Evolutionary conservation across 2,329 filamentous ascomycete genomes (phyloP).

Genomic region (Fusarium buxicola): DNA sequence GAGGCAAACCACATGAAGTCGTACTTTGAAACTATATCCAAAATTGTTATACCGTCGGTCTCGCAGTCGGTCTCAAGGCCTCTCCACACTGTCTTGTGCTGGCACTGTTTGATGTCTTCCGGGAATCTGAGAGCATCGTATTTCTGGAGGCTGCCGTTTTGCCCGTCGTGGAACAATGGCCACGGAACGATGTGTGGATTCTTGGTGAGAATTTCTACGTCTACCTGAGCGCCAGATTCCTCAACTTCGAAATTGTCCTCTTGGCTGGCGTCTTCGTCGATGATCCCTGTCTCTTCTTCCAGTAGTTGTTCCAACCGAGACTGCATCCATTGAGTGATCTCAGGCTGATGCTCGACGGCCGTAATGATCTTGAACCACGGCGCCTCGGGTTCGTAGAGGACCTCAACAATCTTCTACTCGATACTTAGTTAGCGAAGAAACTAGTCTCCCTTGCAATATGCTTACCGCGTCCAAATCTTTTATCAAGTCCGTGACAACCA

Average conservation of each 20-base stretch:
- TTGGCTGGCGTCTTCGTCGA: conserved; percentile 19
- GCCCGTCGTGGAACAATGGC: conserved; percentile 19
- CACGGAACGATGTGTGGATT: conserved; percentile 43
- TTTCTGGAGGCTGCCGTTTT: neutral
- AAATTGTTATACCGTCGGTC: conserved; percentile 13
- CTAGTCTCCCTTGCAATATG: neutral
- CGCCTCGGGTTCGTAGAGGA: conserved; percentile 52
- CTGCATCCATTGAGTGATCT: conserved; percentile 36
- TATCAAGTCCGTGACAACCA: conserved; percentile 34
- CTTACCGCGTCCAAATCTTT: conserved; percentile 28
- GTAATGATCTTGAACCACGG: conserved; percentile 53
- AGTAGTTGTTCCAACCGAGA: conserved; percentile 36
- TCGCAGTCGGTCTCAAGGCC: conserved; percentile 27
- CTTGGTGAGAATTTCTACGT: conserved; percentile 35
- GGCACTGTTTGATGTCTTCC: conserved; percentile 18
- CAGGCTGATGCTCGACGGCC: neutral
- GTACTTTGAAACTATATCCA: conserved; percentile 32
- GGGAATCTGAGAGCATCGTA: conserved; percentile 45
- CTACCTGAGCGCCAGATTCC: conserved; percentile 3
- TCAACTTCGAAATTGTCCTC: neutral
- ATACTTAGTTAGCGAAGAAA: neutral
- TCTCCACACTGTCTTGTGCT: conserved; percentile 44
- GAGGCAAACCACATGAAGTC: conserved; percentile 25
- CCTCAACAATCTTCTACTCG: conserved; percentile 43
- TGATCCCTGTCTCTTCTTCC: conserved; percentile 25